These are phyloP conservation scores for Paramyrothecium sp. DNA, from an alignment of 2,329 filamentous ascomycete genomes.

Conservation along the genomic window DNA sequence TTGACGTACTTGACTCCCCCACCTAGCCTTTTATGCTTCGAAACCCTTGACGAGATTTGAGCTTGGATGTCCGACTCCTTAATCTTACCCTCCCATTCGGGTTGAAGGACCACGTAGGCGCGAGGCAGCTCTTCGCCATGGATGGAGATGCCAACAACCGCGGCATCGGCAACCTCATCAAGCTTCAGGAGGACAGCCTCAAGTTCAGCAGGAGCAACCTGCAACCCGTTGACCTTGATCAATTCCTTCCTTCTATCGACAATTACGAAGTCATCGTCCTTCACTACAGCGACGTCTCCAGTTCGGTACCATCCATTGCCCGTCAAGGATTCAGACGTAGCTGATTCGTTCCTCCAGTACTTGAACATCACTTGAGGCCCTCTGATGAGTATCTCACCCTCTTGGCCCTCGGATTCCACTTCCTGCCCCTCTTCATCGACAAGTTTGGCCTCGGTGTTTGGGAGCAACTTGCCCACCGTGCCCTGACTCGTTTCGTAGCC, in stretches of 20 bases:
- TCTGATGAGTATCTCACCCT: constrained; percentile 52
- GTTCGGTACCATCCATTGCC: constrained; percentile 57
- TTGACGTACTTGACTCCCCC: constrained; percentile 55
- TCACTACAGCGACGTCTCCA: constrained; percentile 52
- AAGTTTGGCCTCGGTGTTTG: constrained; percentile 53
- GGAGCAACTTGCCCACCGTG: constrained; percentile 49
- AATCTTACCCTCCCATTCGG: constrained; percentile 40
- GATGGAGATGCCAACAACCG: constrained; percentile 50
- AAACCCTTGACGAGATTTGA: constrained; percentile 43
- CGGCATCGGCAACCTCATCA: constrained; percentile 51
- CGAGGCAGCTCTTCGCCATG: constrained; percentile 50
- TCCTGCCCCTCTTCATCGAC: constrained; percentile 52
- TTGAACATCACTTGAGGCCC: constrained; percentile 58
- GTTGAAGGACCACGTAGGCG: constrained; percentile 50
- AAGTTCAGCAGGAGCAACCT: constrained; percentile 60
- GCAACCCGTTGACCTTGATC: constrained; percentile 58
- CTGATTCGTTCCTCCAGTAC: constrained; percentile 56
- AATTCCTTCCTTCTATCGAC: constrained; percentile 54
- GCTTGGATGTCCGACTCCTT: constrained; percentile 51
- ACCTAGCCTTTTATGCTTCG: constrained; percentile 50
- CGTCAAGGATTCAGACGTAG: constrained; percentile 49
- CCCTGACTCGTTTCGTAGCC: constrained; percentile 34
- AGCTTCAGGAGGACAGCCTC: constrained; percentile 51
- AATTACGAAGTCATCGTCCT: constrained; percentile 44
- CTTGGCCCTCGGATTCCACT: constrained; percentile 39